Evolutionary conservation across 2,329 filamentous ascomycete genomes (phyloP), one percentile per base, ranked within the genome.

Genomic region (Scolecobasidium constrictum): DNA sequence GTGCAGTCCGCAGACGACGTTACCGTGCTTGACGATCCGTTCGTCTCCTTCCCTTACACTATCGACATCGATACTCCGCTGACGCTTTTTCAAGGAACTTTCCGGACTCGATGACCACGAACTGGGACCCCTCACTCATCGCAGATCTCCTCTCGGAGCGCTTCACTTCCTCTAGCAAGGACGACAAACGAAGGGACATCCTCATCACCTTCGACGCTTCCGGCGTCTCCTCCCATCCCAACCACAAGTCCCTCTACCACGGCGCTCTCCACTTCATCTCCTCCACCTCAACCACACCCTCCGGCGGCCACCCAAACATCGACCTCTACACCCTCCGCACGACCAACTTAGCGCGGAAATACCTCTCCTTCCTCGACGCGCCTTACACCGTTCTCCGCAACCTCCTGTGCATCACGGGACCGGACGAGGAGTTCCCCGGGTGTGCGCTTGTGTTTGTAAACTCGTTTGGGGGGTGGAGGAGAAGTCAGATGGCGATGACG

Each of bases 191-290:
- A 17, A 59, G 69, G 2, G 86, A 94, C 62, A 74, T 82, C 20
- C 73, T 98, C 52, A 70, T 98, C 50, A 98, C 92, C 21, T 98
- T 98, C 58, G 92, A 98, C 66, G 58, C 63, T n/a, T 50, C 64
- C 38, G 92, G 92, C 46, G 72, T 98, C 38, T 94, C 86, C 46
- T 76, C 77, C 35, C 92, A 98, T 63, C 86, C 87, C 17, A 98
- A 98, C 68, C 92, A 98, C 66, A 83, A 84, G 49, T 87, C 87
- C 4, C 75, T 96, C 6, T 87, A 87, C 65, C 73, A 84, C 59
- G 92, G 90, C 45, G 85, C 86, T 5, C 73, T 76, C 36, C 63
- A 74, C 38, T 96, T 94, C 59, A 60, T 93, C 42, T 66, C 71
- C 40, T 62, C 69, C 5, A 71, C 94, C 40, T 76, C 81, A 61